phyloP scores from a whole-genome alignment of 2,329 filamentous ascomycete genomes.

The Fusarium anguioides region DNA sequence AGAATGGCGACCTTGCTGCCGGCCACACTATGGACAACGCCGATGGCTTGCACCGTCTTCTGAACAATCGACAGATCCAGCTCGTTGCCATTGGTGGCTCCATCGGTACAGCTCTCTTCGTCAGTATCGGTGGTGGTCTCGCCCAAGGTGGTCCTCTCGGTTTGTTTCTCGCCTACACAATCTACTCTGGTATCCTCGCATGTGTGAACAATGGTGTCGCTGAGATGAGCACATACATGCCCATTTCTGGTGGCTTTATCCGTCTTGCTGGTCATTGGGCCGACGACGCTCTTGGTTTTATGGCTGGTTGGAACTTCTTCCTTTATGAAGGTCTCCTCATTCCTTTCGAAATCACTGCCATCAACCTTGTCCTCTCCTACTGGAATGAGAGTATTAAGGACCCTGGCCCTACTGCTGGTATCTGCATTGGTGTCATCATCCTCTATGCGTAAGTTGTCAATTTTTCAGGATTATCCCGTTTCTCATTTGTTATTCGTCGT shows the following conservation, averaged over 20 bases:
- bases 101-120: slow-evolving; percentile 69
- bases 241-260: slow-evolving; percentile 72
- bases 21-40: slow-evolving; percentile 48
- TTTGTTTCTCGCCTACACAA: slow-evolving; percentile 67
- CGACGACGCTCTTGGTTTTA: slow-evolving; percentile 72
- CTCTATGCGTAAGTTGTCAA: slow-evolving; percentile 63
- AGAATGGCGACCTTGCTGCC: slow-evolving; percentile 42
- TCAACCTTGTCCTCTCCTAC: slow-evolving; percentile 57
- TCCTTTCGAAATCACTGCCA: slow-evolving; percentile 57
- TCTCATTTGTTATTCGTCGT: slow-evolving; percentile 9
- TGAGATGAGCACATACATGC: slow-evolving; percentile 73
- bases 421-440: slow-evolving; percentile 67
- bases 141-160: slow-evolving; percentile 58
- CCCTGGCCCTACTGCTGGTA: slow-evolving; percentile 73
- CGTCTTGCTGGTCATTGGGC: slow-evolving; percentile 73
- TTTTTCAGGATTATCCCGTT: not conserved
- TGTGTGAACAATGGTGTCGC: slow-evolving; percentile 74
- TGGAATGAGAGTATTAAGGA: slow-evolving; percentile 60
- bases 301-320: slow-evolving; percentile 59
- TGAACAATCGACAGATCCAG: slow-evolving; percentile 67
- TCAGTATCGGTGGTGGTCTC: slow-evolving; percentile 69
- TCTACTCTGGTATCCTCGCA: slow-evolving; percentile 67
- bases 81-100: slow-evolving; percentile 69
- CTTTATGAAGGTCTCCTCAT: slow-evolving; percentile 58
- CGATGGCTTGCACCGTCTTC: slow-evolving; percentile 58